These are phyloP conservation scores for Geotrichum europaeum DNA, from an alignment of 1,139 yeast species.

Conservation along the genomic window DNA sequence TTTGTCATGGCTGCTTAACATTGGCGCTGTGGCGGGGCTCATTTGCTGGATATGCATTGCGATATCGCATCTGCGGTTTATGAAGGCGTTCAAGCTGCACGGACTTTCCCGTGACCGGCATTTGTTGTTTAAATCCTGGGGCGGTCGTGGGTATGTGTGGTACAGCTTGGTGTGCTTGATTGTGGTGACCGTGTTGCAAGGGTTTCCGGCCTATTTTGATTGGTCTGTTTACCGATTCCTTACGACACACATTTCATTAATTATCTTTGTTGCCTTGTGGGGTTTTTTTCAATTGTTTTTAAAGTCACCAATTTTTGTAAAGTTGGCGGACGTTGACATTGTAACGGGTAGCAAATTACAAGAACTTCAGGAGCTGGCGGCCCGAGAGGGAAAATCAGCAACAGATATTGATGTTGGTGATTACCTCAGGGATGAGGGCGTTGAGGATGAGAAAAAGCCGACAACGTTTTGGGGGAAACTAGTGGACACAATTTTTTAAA, in stretches of 20 bases:
- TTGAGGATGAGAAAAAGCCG: too few species aligned
- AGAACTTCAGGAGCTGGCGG: not conserved
- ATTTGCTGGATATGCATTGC: conserved; percentile 74
- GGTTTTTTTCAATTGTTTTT: conserved; percentile 44
- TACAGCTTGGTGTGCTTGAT: conserved; percentile 56
- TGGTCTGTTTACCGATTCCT: conserved; percentile 59
- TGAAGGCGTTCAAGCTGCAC: conserved; percentile 44
- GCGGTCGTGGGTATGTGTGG: conserved; percentile 64
- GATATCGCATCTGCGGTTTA: conserved; percentile 59
- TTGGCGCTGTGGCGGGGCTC: conserved; percentile 71
- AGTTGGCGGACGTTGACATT: conserved; percentile 57
- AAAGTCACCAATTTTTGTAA: conserved; percentile 29
- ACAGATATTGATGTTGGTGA: not conserved
- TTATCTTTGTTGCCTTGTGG: conserved; percentile 51
- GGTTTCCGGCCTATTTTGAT: conserved; percentile 56
- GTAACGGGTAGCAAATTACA: conserved; percentile 60
- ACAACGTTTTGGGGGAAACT: conserved; percentile 4
- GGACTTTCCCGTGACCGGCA: conserved; percentile 57
- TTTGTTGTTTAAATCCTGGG: conserved; percentile 59
- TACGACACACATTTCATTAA: conserved; percentile 61
- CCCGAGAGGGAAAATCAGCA: not conserved
- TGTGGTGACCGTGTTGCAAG: conserved; percentile 56
- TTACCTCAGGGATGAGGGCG: too few species aligned
- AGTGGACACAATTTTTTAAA: conserved; percentile 1
- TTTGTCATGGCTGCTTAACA: conserved; percentile 71